These are phyloP conservation scores for Coniella vitis DNA, from an alignment of 2,329 filamentous ascomycete species.

Conservation along the genomic window DNA sequence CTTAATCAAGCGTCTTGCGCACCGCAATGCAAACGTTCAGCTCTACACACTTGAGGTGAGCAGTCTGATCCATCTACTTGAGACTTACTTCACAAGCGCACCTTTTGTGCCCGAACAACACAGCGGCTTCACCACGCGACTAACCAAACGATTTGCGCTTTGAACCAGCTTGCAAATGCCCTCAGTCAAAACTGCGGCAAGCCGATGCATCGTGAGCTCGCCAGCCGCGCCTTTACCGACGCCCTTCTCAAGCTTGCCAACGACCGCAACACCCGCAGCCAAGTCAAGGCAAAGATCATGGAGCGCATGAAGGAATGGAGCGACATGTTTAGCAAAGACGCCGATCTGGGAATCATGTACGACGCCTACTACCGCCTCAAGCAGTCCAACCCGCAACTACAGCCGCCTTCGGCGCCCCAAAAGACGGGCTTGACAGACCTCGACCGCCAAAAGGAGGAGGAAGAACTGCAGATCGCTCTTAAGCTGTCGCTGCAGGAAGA, in stretches of 20 bases:
- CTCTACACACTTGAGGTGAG: constrained; percentile 82
- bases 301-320: constrained; percentile 96
- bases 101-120: too few relatives aligned
- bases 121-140: too few relatives aligned
- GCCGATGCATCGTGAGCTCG: constrained; percentile 80
- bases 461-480: constrained; percentile 93
- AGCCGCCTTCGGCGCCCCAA: constrained; percentile 84
- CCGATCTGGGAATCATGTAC: constrained; percentile 95
- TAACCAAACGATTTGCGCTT: too few relatives aligned
- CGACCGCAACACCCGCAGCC: constrained; percentile 91
- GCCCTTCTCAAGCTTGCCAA: constrained; percentile 83
- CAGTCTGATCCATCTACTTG: background rate
- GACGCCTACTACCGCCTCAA: constrained; percentile 88
- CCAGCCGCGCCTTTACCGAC: constrained; percentile 89
- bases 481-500: constrained; percentile 91
- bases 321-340: constrained; percentile 84
- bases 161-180: constrained; percentile 71
- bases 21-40: constrained; percentile 93
- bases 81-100: background rate
- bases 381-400: constrained; percentile 75
- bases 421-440: constrained; percentile 86
- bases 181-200: constrained; percentile 88
- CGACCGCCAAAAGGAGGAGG: constrained; percentile 91
- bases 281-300: constrained; percentile 94
- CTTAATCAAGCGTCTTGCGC: constrained; percentile 85